Evolutionary conservation across 495 filamentous ascomycete genomes (phyloP), one percentile per base, ranked within the genome.

Genomic region (Penicillium manginii): DNA sequence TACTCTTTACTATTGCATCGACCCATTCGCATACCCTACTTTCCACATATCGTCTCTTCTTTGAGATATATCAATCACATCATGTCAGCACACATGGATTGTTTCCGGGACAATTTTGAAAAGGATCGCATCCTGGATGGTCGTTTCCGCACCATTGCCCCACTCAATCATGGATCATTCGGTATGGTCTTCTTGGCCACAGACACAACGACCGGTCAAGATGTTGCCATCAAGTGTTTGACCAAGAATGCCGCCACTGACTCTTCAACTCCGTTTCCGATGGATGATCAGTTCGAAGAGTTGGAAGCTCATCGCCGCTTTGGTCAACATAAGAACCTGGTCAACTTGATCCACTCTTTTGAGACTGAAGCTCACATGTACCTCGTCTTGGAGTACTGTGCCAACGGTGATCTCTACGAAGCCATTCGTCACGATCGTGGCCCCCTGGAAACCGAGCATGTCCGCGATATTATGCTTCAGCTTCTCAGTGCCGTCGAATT

Each of bases 131-230:
- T 94, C 55, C 81, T 94, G 73, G 87, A 89, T 73, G 90, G 89
- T 61, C 92, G 96, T 56, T 98, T 94, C 73, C 83, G 88, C 73
- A 93, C 91, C 40, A 79, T 97, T 67, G 90, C 92, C 65, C 92
- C 93, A 39, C 90, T 98, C 78, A 98, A 98, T 69, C 91, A 97
- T 83, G 94, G 94, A 65, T 98, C 94, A 22, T 98, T 97, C 70
- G 94, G 94, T 61, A 92, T 96, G 89, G 94, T 98, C 62, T 97
- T 96, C 75, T 85, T 92, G 73, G 96, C 94, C 52, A 88, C 79
- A 65, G 93, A 98, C 74, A 81, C 79, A 56, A 63, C 76, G 61
- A 96, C 88, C 56, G 83, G 85, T 59, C 79, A 93, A 55, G 80
- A 86, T 54, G 94, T 98, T 56, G 94, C 94, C 51, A 87, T 98